phyloP scores from a whole-genome alignment of 169 alveolate species.

The Amoebophrya sp. region DNA sequence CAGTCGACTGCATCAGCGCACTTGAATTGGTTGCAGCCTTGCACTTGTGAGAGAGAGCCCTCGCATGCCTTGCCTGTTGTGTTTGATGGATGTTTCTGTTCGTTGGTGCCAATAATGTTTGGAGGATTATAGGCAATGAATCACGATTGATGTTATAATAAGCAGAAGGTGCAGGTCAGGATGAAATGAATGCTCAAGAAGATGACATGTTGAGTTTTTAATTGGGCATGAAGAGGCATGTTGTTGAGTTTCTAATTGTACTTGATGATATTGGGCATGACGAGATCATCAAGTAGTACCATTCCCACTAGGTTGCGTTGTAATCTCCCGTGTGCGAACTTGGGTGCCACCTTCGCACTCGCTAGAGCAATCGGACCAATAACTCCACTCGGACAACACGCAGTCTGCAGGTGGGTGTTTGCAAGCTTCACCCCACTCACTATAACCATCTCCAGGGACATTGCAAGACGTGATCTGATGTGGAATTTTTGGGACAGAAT shows the following conservation, averaged over 20 bases:
- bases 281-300: no score
- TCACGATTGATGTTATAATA: no score
- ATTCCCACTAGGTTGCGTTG: background rate
- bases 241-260: no score
- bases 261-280: no score
- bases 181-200: no score
- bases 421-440: background rate
- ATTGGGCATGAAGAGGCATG: no score
- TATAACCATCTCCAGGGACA: background rate
- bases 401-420: background rate
- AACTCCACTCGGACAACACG: background rate
- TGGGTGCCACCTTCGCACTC: conserved; percentile 14
- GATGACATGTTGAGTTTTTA: no score
- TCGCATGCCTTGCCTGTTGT: background rate
- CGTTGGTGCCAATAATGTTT: no score
- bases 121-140: no score
- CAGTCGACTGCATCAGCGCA: conserved; percentile 4
- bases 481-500: no score
- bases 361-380: background rate
- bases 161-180: no score
- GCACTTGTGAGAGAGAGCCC: background rate
- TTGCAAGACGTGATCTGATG: background rate
- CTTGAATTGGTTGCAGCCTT: background rate
- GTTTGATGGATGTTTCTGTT: no score
- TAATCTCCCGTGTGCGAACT: background rate